Base-by-base conservation (phyloP, 176 grass and related monocot genomes). In the Thinopyrum elongatum region DNA sequence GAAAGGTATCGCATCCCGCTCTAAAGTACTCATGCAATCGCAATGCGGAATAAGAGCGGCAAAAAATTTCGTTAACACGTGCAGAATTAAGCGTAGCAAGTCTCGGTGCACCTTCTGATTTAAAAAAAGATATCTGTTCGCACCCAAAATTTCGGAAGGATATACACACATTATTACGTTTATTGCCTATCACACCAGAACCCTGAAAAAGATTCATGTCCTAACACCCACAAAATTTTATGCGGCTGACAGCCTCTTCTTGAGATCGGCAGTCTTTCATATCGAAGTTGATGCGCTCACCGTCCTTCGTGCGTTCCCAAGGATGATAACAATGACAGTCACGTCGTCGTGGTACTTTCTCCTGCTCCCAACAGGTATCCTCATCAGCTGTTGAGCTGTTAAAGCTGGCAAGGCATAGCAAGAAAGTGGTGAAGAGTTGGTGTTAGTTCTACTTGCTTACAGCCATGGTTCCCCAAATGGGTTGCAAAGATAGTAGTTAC, bases 261-360 rank as follows among this genome's bases (percentile, higher is more conserved):
- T 39, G 47, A 80, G 23, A 53, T 79, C 30, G 47, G 21, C 55
- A 12, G 84, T 66, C 60, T 79, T 63, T 95, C 87, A 96, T 19
- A 91, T 22, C 25, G 73, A 70, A 58, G 89, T 97, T 38, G 97
- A 99, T 73, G 97, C 97, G 38, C 85, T 93, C 77, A 91, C 85
- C 3, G 94, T 99, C 89, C 88, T 90, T 59, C 78, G 90, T 34
- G 78, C 92, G 81, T 97, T 99, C 14, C 94, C 92, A 15, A 99
- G 92, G 76, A 90, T 91, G 79, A 99, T 97, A 85, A 99, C 97
- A 67, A 99, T 87, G 46, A 97, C 64, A 0, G 97, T 97, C 35
- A 99, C 94, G 46, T 99, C 97, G 69, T 99, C 97, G 5, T 99
- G 94, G 70, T 99, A 99, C 67, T 92, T 99, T 70, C 97, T 94